A percentile compares a stretch with the other conserved stretches of the same genome.
Evolutionary conservation across 2,329 filamentous ascomycete genomes (phyloP).

Genomic region (Blastomyces parvus): DNA sequence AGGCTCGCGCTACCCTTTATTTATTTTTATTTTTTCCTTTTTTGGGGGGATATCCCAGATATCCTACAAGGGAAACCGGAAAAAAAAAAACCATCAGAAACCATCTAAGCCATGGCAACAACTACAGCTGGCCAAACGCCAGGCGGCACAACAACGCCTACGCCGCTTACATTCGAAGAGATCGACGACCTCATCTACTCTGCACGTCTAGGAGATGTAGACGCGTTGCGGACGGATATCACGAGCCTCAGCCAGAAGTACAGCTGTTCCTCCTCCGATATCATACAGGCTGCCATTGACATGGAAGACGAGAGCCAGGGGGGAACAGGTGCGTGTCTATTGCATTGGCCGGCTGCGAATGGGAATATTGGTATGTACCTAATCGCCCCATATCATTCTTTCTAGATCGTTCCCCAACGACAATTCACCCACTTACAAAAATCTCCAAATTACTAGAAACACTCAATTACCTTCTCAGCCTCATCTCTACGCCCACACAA

Average conservation of each 20-base stretch:
- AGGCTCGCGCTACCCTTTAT: not conserved
- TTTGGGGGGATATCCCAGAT: not conserved
- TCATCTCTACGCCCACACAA: slow-evolving; percentile 24
- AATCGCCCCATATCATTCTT: slow-evolving; percentile 14
- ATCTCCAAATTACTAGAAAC: slow-evolving; percentile 30
- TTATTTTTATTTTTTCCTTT: not conserved
- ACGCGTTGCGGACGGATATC: slow-evolving; percentile 55
- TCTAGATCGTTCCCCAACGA: not conserved
- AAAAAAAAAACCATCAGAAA: not conserved
- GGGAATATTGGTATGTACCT: slow-evolving; percentile 68
- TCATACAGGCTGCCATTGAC: slow-evolving; percentile 63
- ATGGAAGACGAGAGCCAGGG: slow-evolving; percentile 64
- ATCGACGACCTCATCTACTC: slow-evolving; percentile 89
- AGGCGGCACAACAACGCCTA: not conserved
- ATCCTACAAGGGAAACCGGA: not conserved
- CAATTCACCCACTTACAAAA: not conserved
- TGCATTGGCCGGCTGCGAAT: slow-evolving; percentile 92
- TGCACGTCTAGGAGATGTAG: slow-evolving; percentile 65
- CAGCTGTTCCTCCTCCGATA: slow-evolving; percentile 48
- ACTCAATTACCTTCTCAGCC: slow-evolving; percentile 39
- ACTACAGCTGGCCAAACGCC: not conserved
- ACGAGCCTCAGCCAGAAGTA: slow-evolving; percentile 54
- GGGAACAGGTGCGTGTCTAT: slow-evolving; percentile 38
- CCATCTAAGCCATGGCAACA: slow-evolving; percentile 2
- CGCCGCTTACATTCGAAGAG: slow-evolving; percentile 59